These are phyloP conservation scores for Fusarium sp. DNA, from an alignment of 2,329 filamentous ascomycete species.

Conservation along the genomic window DNA sequence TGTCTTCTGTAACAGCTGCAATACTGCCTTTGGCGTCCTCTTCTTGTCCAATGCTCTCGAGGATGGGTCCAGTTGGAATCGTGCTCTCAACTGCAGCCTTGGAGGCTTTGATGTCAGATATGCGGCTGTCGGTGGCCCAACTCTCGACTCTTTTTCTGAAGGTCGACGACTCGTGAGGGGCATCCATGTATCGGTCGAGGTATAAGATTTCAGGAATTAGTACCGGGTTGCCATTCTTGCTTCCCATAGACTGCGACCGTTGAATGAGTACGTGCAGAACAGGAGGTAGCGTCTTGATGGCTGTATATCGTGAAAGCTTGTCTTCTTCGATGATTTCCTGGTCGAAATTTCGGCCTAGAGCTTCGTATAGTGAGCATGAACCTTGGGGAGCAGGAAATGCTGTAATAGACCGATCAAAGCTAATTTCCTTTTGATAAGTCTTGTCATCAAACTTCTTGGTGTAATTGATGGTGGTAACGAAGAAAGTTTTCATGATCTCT, in stretches of 20 bases:
- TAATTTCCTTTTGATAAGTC: conserved; percentile 55
- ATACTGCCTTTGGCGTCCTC: background rate
- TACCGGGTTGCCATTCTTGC: conserved; percentile 82
- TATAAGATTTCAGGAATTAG: conserved; percentile 84
- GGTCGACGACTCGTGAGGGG: conserved; percentile 66
- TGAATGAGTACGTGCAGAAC: conserved; percentile 92
- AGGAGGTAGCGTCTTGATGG: conserved; percentile 80
- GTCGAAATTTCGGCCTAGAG: conserved; percentile 87
- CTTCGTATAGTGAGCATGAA: conserved; percentile 77
- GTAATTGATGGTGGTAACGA: conserved; percentile 69
- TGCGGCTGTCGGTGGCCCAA: conserved; percentile 77
- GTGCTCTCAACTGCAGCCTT: conserved; percentile 42
- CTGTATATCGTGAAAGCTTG: conserved; percentile 70
- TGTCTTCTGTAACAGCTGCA: background rate
- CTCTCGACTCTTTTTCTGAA: conserved; percentile 72
- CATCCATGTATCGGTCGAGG: conserved; percentile 87
- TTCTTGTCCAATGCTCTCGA: conserved; percentile 38
- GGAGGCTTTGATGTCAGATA: conserved; percentile 64
- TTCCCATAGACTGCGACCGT: conserved; percentile 77
- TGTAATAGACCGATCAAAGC: conserved; percentile 70
- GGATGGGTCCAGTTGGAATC: conserved; percentile 41
- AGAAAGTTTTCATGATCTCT: conserved; percentile 76
- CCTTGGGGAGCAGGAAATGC: conserved; percentile 64
- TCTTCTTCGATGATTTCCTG: conserved; percentile 77
- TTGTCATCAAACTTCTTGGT: conserved; percentile 62